A percentile compares a stretch with the other conserved stretches of the same genome.
Conservation (phyloP, 2,329 filamentous ascomycete genomes). For the Diaporthe vexans region DNA sequence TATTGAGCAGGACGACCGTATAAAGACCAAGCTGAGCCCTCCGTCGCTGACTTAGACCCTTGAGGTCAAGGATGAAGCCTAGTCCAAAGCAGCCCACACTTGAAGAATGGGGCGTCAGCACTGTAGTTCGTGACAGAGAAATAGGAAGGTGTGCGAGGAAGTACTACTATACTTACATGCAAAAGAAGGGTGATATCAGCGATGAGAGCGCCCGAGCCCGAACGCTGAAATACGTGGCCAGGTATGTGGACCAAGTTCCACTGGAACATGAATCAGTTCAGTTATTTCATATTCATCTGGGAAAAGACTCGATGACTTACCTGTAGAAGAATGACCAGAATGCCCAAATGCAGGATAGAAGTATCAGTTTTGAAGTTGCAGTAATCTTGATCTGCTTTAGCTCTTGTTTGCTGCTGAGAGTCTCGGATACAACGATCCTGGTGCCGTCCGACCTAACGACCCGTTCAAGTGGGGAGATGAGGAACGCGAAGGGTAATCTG, state of each 20-base stretch:
- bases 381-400: constrained; percentile 56
- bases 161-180: constrained; percentile 53
- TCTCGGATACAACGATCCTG: constrained; percentile 56
- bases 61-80: constrained; percentile 60
- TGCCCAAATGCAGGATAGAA: constrained; percentile 57
- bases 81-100: constrained; percentile 62
- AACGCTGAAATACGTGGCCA: constrained; percentile 59
- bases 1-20: constrained; percentile 59
- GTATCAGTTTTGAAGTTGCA: constrained; percentile 55
- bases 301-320: constrained; percentile 40
- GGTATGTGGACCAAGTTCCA: constrained; percentile 61
- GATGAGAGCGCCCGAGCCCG: constrained; percentile 60
- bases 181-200: constrained; percentile 62
- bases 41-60: constrained; percentile 56
- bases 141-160: no score
- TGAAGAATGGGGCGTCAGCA: neutral
- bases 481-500: constrained; percentile 58
- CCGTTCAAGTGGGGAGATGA: constrained; percentile 60
- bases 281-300: no score
- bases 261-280: constrained; percentile 43
- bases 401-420: constrained; percentile 55
- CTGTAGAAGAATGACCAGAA: constrained; percentile 62
- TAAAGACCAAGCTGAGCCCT: constrained; percentile 61
- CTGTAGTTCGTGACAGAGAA: accelerated
- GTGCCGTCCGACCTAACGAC: constrained; percentile 62